A percentile compares a stretch with the other conserved stretches of the same genome.
Evolutionary conservation across 1,139 yeast genomes (phyloP).

Genomic region (Wickerhamomyces sp.): DNA sequence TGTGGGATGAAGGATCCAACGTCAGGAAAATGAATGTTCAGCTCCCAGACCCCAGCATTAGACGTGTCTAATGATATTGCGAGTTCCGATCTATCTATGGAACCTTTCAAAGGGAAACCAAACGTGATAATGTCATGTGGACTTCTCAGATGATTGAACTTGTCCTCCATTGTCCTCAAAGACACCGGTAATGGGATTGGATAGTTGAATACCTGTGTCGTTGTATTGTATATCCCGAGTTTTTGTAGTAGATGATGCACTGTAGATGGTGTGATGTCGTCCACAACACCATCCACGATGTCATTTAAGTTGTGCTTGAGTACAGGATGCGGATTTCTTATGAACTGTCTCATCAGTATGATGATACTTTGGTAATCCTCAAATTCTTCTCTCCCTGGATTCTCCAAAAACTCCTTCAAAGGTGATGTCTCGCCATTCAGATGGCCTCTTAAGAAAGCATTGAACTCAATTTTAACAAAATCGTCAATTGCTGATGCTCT

Average conservation of each 20-base stretch:
- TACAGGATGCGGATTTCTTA: slow-evolving; percentile 1
- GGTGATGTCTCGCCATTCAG: background rate
- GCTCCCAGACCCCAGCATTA: slow-evolving; percentile 29
- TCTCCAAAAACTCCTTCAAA: background rate
- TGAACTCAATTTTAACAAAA: background rate
- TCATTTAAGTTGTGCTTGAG: background rate
- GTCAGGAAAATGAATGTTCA: slow-evolving; percentile 44
- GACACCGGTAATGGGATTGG: background rate
- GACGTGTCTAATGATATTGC: slow-evolving; percentile 33
- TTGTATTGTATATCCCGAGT: background rate
- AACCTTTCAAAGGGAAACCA: slow-evolving; percentile 12
- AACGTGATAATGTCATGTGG: slow-evolving; percentile 9
- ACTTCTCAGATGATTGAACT: slow-evolving; percentile 14
- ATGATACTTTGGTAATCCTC: slow-evolving; percentile 2
- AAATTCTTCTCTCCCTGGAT: slow-evolving; percentile 1
- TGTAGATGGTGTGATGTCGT: slow-evolving; percentile 1
- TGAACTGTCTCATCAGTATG: slow-evolving; percentile 3
- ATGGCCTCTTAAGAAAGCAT: background rate
- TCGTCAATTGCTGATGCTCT: slow-evolving; percentile 1
- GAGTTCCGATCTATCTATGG: slow-evolving; percentile 8
- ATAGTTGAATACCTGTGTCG: background rate
- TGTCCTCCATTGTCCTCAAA: slow-evolving; percentile 3
- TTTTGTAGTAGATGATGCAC: slow-evolving; percentile 1
- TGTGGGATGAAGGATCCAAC: slow-evolving; percentile 24
- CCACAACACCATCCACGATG: slow-evolving; percentile 1